Base-by-base conservation (phyloP, 179 eudicot genomes). In the Beta corolliflora region DNA sequence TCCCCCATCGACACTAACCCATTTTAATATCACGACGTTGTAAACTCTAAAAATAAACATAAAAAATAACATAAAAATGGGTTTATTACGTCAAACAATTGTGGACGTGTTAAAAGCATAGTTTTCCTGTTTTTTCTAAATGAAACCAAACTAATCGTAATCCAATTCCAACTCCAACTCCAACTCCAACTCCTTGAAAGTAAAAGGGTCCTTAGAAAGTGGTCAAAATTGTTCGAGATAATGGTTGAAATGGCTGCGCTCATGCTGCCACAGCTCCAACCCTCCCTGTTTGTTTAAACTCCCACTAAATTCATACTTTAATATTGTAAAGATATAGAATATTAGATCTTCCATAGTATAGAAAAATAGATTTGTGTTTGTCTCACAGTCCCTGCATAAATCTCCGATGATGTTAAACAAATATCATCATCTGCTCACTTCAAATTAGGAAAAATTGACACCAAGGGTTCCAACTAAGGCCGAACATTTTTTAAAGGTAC, bases 1-100 rank as follows among this genome's bases (percentile, higher is more conserved):
- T 68, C 79, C 71, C 82, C 76, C 75, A 50, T 59, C 11, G 46
- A 19, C 36, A 36, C 16, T 66, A 29, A 71, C 72, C 77, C 52
- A 11, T 55, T 73, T 59, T 41, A 7, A 36, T 60, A 53, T 76
- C 63, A 68, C 60, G 54, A 76, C 46, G 41, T 25, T 52, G 14
- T 73, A 73, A 29, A 15, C 16, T 58, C 16, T 58, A 14, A 11
- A 7, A 56, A 56, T 56, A 5, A 16, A 58, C 2, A 15, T 13
- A 11, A 4, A 58, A 58, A 7, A 19, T 36, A 36, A 36, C 41
- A 36, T 36, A 36, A 36, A 36, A 36, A n/a, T 10, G 65, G 6
- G 25, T 60, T 60, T 16, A 54, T 29, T 58, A 12, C 21, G 64
- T 54, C 50, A 74, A 16, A 50, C 29, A 74, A 55, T 55, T 29